These are phyloP conservation scores for Whalleya microplaca DNA, from an alignment of 2,329 filamentous ascomycete species.

Conservation along the genomic window DNA sequence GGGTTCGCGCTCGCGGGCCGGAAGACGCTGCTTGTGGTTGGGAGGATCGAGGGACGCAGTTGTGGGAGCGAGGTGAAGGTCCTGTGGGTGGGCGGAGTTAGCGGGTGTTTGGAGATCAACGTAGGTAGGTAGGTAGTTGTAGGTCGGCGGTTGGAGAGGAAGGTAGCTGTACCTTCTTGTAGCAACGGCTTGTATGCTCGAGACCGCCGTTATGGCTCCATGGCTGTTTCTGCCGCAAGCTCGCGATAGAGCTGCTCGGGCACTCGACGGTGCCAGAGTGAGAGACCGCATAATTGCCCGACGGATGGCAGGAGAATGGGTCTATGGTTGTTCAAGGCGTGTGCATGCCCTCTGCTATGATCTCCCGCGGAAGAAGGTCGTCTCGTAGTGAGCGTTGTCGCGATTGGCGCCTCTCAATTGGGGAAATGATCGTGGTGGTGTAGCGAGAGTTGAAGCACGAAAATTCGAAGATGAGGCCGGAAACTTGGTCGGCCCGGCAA, in stretches of 20 bases:
- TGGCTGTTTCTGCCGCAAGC: constrained; percentile 4
- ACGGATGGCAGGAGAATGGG: not conserved
- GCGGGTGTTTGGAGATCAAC: not conserved
- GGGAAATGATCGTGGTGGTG: not conserved
- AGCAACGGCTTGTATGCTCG: constrained; percentile 7
- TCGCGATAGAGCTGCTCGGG: constrained; percentile 20
- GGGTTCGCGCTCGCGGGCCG: constrained; percentile 32
- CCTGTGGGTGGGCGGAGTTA: constrained; percentile 34
- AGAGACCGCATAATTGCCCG: constrained; percentile 19
- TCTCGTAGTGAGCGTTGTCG: not conserved
- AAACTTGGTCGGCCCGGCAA: not conserved
- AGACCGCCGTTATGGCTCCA: not conserved
- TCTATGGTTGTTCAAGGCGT: constrained; percentile 2
- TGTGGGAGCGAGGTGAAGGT: constrained; percentile 54
- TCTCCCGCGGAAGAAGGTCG: not conserved
- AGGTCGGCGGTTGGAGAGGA: not conserved
- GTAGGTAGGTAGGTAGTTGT: not conserved
- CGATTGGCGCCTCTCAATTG: not conserved
- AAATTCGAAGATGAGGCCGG: constrained; percentile 9
- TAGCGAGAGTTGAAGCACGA: constrained; percentile 3
- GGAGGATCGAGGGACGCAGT: constrained; percentile 52
- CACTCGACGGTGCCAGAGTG: constrained; percentile 5
- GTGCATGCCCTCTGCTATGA: constrained; percentile 5
- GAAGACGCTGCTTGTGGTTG: constrained; percentile 33
- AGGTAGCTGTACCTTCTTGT: constrained; percentile 16